These are phyloP conservation scores for Chlorella sp. DNA, from an alignment of 139 green algal species.

Conservation along the genomic window DNA sequence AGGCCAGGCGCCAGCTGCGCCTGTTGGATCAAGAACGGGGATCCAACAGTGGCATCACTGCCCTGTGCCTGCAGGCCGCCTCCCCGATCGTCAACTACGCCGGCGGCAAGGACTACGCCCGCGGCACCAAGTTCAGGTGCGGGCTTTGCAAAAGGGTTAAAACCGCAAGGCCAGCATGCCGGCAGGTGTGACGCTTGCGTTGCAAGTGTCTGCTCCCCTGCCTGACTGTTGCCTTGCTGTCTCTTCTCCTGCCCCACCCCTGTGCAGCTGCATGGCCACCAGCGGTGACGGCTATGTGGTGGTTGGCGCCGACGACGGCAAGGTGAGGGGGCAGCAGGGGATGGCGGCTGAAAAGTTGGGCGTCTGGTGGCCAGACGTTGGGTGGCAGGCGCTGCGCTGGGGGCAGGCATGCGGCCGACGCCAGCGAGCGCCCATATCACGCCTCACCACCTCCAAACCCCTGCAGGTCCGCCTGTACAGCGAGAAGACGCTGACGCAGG, in stretches of 20 bases:
- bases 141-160: conserved; percentile 62
- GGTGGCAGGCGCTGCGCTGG: too few relatives aligned
- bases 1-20: too few relatives aligned
- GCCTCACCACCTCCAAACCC: too few relatives aligned
- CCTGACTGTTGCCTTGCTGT: not conserved
- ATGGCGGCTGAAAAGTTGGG: not conserved
- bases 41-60: too few relatives aligned
- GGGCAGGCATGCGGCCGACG: too few relatives aligned
- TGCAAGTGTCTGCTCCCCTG: not conserved
- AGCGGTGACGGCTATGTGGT: conserved; percentile 88
- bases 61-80: too few relatives aligned
- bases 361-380: too few relatives aligned
- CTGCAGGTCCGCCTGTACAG: conserved; percentile 91
- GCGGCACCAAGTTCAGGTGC: conserved; percentile 86
- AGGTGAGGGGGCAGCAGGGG: not conserved
- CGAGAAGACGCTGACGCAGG: conserved; percentile 77
- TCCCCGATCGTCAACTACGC: conserved; percentile 65
- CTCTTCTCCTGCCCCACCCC: not conserved
- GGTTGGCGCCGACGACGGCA: conserved; percentile 86
- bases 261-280: conserved; percentile 75
- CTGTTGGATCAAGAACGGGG: too few relatives aligned
- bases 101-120: conserved; percentile 90
- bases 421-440: too few relatives aligned
- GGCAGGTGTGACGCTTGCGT: not conserved
- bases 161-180: not conserved